Evolutionary conservation across 1,284 basidiomycete species (phyloP).

Genomic region (Ceratobasidium papillatum): DNA sequence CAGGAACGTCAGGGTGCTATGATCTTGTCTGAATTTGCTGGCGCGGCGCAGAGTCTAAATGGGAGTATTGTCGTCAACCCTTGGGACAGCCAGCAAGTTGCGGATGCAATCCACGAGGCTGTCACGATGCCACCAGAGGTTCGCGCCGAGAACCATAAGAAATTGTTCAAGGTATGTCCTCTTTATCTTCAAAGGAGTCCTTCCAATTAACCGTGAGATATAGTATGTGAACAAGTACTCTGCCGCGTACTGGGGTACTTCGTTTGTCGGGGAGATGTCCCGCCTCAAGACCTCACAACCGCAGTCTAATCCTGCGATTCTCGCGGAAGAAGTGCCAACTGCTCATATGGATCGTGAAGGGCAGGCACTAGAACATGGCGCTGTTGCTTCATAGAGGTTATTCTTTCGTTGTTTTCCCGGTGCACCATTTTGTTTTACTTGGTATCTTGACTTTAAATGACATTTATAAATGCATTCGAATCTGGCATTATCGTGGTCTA

Average conservation of each 20-base stretch:
- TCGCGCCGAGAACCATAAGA: slow-evolving; percentile 90
- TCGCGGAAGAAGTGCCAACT: slow-evolving; percentile 6
- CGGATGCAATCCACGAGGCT: slow-evolving; percentile 93
- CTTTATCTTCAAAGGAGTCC: slow-evolving; percentile 1
- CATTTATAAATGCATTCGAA: not conserved
- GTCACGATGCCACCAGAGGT: slow-evolving; percentile 86
- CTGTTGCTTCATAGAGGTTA: slow-evolving; percentile 30
- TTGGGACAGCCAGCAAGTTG: slow-evolving; percentile 95
- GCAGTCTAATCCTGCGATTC: not conserved
- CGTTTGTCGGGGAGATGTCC: slow-evolving; percentile 85
- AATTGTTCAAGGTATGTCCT: slow-evolving; percentile 80
- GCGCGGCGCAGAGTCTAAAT: slow-evolving; percentile 95
- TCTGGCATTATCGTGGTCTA: no score
- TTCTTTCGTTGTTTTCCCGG: not conserved
- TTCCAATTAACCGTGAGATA: slow-evolving; percentile 20
- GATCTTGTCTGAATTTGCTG: slow-evolving; percentile 98
- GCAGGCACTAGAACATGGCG: slow-evolving; percentile 44
- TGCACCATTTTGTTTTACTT: not conserved
- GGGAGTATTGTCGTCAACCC: slow-evolving; percentile 95
- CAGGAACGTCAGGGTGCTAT: slow-evolving; percentile 92
- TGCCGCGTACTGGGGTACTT: slow-evolving; percentile 90
- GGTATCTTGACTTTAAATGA: not conserved
- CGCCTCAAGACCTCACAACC: slow-evolving; percentile 43
- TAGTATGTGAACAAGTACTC: slow-evolving; percentile 93
- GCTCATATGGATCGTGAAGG: slow-evolving; percentile 45